These are phyloP conservation scores for Xerocomellus amylosporus DNA, from an alignment of 768 basidiomycete genomes.

Conservation along the genomic window DNA sequence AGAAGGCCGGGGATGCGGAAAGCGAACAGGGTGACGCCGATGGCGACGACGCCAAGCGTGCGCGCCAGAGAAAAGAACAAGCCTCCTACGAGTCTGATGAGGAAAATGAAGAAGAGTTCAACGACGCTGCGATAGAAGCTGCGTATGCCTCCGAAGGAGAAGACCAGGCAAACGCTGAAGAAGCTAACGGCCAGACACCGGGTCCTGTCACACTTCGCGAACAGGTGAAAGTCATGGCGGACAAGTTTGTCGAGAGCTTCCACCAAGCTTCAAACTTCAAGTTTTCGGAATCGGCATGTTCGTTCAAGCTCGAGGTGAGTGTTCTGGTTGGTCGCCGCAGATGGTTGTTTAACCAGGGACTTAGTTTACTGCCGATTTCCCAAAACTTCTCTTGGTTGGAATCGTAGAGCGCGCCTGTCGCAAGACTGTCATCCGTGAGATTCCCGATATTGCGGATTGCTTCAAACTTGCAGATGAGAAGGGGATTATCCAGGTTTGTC, in stretches of 20 bases:
- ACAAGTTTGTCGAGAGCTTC: constrained; percentile 55
- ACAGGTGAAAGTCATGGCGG: constrained; percentile 43
- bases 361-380: constrained; percentile 86
- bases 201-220: constrained; percentile 36
- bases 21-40: constrained; percentile 83
- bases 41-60: constrained; percentile 73
- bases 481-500: constrained; percentile 45
- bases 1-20: constrained; percentile 57
- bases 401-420: constrained; percentile 87
- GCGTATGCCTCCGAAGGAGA: constrained; percentile 51
- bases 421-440: constrained; percentile 83
- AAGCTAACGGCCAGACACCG: constrained; percentile 20
- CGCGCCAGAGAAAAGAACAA: constrained; percentile 68
- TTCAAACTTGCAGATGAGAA: constrained; percentile 60
- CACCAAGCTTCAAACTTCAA: constrained; percentile 68
- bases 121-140: constrained; percentile 60
- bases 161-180: constrained; percentile 36
- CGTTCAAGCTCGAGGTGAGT: constrained; percentile 81
- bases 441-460: constrained; percentile 84
- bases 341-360: not conserved
- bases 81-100: constrained; percentile 67
- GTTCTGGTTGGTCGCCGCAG: not conserved
- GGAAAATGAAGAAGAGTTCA: constrained; percentile 44
- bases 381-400: constrained; percentile 91
- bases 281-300: constrained; percentile 65